Base-by-base conservation (phyloP, 495 filamentous ascomycete species). In the Daldinia childiae region DNA sequence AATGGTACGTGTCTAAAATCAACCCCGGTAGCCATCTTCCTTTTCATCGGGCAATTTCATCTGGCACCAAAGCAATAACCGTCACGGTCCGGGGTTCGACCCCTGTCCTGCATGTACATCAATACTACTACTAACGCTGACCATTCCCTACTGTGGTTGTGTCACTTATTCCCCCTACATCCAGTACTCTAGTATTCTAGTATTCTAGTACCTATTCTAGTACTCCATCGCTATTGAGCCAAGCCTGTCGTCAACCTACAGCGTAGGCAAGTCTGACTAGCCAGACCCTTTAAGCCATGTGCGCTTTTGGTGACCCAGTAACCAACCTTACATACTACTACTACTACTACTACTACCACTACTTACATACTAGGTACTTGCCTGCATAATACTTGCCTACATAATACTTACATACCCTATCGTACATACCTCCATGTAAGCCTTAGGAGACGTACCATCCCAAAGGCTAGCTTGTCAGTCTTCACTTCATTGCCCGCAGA, bases 41-140 rank as follows among this genome's bases (percentile, higher is more conserved):
- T 73, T 71, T 68, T 74, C 72, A 79, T 80, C 79, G 79, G 79
- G 77, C 79, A 80, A 80, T 80, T 80, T 80, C 74, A 78, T 79
- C 78, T 77, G 73, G 78, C 74, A 75, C 74, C 69, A 69, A 58
- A 73, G 62, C 51, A 73, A 65, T 75, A 77, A 76, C 75, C 75
- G 75, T 75, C 75, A 59, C 66, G 69, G 72, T 68, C 64, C 70
- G 66, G 69, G 66, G 66, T 64, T 29, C 43, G 36, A 69, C 65
- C 76, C 76, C 64, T 68, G 73, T 68, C 48, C 24, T 73, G 71
- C 71, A 73, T 66, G 68, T 73, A 66, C 71, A 58, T 73, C 52
- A 60, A 72, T 72, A 41, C 70, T 72, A 68, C 70, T 61, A 65
- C 70, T 61, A 65, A 72, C 70, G 70, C 70, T 68, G 60, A 55